phyloP scores from a whole-genome alignment of 2,329 filamentous ascomycete species.

The Tolypocladium nubicola region DNA sequence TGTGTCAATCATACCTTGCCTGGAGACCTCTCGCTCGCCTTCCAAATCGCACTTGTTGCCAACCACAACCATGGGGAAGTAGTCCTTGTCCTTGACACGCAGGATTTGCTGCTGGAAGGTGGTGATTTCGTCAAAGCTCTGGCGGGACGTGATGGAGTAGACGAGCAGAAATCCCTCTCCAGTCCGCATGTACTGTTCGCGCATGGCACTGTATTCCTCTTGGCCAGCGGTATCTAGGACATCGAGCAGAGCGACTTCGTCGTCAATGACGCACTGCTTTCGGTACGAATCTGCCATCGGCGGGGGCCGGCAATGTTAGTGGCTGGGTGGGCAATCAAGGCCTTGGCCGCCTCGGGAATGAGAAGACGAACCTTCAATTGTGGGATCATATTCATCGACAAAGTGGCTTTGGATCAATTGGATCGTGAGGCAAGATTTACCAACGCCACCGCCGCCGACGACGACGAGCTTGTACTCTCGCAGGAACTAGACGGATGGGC shows the following conservation, averaged over 20 bases:
- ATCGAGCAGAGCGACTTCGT: constrained; percentile 93
- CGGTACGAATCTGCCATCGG: constrained; percentile 78
- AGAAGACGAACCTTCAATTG: constrained; percentile 77
- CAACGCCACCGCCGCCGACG: constrained; percentile 94
- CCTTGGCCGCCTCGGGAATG: neutral
- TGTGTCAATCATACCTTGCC: constrained; percentile 60
- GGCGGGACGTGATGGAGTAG: constrained; percentile 94
- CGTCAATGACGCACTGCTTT: constrained; percentile 98
- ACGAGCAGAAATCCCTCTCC: constrained; percentile 96
- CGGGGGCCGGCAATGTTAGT: constrained; percentile 7
- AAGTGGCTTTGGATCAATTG: constrained; percentile 95
- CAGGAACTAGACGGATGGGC: constrained; percentile 49
- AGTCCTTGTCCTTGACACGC: constrained; percentile 98
- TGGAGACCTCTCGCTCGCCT: constrained; percentile 78
- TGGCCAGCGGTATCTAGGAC: constrained; percentile 97
- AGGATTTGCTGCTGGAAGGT: constrained; percentile 99
- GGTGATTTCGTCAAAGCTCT: constrained; percentile 97
- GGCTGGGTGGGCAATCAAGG: neutral
- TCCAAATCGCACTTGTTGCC: constrained; percentile 99
- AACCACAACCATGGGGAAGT: constrained; percentile 98
- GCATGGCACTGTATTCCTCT: constrained; percentile 98
- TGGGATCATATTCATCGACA: constrained; percentile 98
- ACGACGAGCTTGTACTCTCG: constrained; percentile 95
- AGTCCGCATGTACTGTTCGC: constrained; percentile 99
- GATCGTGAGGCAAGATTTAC: constrained; percentile 98